Evolutionary conservation across 73 alveolate genomes (phyloP).

Genomic region (Urostyla sp.): DNA sequence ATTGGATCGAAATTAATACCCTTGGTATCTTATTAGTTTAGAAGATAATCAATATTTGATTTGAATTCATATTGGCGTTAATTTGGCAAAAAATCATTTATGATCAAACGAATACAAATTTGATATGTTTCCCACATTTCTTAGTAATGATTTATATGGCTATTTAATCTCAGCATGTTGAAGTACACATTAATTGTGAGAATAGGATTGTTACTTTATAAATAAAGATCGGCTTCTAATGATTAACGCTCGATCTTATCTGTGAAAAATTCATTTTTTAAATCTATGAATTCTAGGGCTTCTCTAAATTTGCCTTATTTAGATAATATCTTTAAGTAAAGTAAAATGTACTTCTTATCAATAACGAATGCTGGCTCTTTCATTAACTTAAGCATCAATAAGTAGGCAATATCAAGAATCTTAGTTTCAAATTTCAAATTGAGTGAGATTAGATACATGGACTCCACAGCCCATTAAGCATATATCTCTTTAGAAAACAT

Average conservation of each 20-base stretch:
- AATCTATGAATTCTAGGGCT: slow-evolving; percentile 66
- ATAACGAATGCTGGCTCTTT: slow-evolving; percentile 61
- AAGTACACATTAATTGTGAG: slow-evolving; percentile 60
- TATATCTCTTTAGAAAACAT: slow-evolving; percentile 42
- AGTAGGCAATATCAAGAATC: slow-evolving; percentile 65
- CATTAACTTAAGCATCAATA: slow-evolving; percentile 61
- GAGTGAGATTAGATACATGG: slow-evolving; percentile 58
- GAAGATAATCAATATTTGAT: slow-evolving; percentile 49
- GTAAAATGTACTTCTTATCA: slow-evolving; percentile 61
- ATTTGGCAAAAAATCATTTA: slow-evolving; percentile 53
- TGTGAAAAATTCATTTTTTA: slow-evolving; percentile 43
- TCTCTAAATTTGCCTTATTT: slow-evolving; percentile 61
- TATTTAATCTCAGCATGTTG: slow-evolving; percentile 49
- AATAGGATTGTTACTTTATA: slow-evolving; percentile 36
- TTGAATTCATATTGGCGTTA: slow-evolving; percentile 42
- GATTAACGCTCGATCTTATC: slow-evolving; percentile 57
- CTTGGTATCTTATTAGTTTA: slow-evolving; percentile 37
- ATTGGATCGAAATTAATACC: slow-evolving; percentile 58
- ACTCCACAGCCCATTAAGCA: slow-evolving; percentile 74
- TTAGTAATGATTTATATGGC: slow-evolving; percentile 33
- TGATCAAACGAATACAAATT: slow-evolving; percentile 58
- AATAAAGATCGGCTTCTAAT: slow-evolving; percentile 63
- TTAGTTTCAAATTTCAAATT: slow-evolving; percentile 67
- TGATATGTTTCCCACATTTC: slow-evolving; percentile 71
- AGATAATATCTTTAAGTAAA: slow-evolving; percentile 53